Percentiles rank a stretch among this genome's conserved stretches.
Evolutionary conservation across 176 grass and related monocot genomes (phyloP).

Genomic region (Carex littledalei): DNA sequence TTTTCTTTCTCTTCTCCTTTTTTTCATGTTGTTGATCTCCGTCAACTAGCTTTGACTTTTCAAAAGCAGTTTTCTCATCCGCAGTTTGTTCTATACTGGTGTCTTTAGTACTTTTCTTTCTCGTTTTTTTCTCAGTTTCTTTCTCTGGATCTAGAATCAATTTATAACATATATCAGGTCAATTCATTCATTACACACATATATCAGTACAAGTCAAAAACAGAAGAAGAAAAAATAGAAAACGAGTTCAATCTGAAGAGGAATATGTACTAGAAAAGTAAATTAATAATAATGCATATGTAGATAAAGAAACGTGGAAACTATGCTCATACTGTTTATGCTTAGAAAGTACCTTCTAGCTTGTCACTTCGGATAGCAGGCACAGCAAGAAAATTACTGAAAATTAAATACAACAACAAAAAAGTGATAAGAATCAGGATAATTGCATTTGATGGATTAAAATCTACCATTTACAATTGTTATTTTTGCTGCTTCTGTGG

Average conservation of each 20-base stretch:
- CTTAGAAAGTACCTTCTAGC: slow-evolving; percentile 44
- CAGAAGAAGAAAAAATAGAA: not conserved
- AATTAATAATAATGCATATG: not conserved
- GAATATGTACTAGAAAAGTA: slow-evolving; percentile 12
- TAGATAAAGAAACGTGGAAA: not conserved
- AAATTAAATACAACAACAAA: not conserved
- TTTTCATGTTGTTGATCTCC: slow-evolving; percentile 10
- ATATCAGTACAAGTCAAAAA: not conserved
- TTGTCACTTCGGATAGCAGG: not conserved
- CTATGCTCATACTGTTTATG: not conserved
- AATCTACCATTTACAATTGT: not conserved
- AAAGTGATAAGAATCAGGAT: not conserved
- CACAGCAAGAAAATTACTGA: slow-evolving; percentile 23
- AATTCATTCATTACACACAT: not conserved
- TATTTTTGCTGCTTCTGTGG: not conserved
- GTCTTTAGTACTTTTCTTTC: slow-evolving; percentile 9
- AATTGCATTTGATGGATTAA: not conserved
- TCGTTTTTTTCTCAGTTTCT: slow-evolving; percentile 42
- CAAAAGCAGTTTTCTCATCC: slow-evolving; percentile 16
- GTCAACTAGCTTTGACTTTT: not conserved
- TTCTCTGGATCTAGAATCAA: not conserved
- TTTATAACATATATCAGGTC: not conserved
- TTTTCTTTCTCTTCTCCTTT: slow-evolving; percentile 50
- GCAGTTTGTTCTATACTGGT: not conserved
- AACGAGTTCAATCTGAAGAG: not conserved